These are phyloP conservation scores for Coemansia brasiliensis DNA, from an alignment of 192 early-diverging fungal species.

Conservation along the genomic window DNA sequence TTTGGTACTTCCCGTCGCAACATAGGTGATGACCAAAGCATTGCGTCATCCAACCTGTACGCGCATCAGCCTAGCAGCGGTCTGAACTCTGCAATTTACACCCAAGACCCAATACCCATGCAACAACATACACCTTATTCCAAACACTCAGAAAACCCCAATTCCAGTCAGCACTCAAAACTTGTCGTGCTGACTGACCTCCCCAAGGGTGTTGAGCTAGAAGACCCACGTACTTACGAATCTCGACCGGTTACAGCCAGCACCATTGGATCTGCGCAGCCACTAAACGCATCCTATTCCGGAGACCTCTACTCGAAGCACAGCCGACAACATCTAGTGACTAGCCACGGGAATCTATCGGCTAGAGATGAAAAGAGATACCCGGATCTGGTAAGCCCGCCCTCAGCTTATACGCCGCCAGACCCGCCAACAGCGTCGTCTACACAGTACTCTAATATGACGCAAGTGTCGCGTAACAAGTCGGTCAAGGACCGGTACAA, in stretches of 20 bases:
- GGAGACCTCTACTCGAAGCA: slow-evolving; percentile 19
- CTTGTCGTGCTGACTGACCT: slow-evolving; percentile 13
- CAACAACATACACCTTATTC: slow-evolving; percentile 1
- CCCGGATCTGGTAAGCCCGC: slow-evolving; percentile 11
- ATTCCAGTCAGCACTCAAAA: not conserved
- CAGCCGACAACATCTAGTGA: slow-evolving; percentile 34
- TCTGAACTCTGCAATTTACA: not conserved
- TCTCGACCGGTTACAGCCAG: slow-evolving; percentile 18
- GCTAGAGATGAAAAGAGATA: slow-evolving; percentile 5
- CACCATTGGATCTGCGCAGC: slow-evolving; percentile 21
- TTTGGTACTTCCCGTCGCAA: slow-evolving; percentile 4
- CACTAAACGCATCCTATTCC: slow-evolving; percentile 12
- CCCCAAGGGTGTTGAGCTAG: slow-evolving; percentile 11
- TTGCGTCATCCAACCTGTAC: slow-evolving; percentile 10
- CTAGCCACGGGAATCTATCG: not conserved
- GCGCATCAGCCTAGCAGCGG: not conserved
- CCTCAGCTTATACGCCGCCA: slow-evolving; percentile 39
- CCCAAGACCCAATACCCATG: not conserved
- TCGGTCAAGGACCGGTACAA: slow-evolving; percentile 43
- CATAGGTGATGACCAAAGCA: slow-evolving; percentile 5
- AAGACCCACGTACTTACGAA: slow-evolving; percentile 8
- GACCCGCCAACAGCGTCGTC: slow-evolving; percentile 16
- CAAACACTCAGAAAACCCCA: not conserved
- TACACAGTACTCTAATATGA: slow-evolving; percentile 18
- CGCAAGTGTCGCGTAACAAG: slow-evolving; percentile 46